Percentiles rank a stretch among this genome's conserved stretches.
Evolutionary conservation across 2,329 filamentous ascomycete genomes (phyloP).

Genomic region (Capronia epimyces): DNA sequence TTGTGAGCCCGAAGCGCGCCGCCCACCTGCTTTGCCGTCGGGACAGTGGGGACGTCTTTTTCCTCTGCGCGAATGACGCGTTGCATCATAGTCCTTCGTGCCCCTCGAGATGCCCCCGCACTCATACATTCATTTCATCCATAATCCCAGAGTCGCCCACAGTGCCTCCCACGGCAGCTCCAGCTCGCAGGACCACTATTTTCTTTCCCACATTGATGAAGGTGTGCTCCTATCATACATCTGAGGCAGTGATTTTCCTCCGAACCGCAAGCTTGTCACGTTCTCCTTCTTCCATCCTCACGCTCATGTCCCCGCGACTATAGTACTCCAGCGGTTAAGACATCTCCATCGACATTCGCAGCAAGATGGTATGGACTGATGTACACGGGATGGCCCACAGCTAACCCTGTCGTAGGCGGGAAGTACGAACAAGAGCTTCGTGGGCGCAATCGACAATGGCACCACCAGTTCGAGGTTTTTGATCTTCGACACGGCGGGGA

Average conservation of each 20-base stretch:
- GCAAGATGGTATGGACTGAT: not conserved
- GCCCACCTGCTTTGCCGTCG: not conserved
- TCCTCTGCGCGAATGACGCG: not conserved
- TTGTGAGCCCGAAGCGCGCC: not conserved
- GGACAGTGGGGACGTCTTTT: not conserved
- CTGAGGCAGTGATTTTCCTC: not conserved
- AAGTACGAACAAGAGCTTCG: not conserved
- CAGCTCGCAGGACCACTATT: not conserved
- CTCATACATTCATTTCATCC: no score
- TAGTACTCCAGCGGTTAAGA: not conserved
- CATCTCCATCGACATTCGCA: slow-evolving; percentile 55
- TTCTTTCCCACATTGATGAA: not conserved
- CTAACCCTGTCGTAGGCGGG: slow-evolving; percentile 48
- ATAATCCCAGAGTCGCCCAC: not conserved
- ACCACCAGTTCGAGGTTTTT: not conserved
- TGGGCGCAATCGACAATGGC: not conserved
- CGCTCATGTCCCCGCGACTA: not conserved
- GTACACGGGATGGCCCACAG: not conserved
- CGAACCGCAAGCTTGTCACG: not conserved
- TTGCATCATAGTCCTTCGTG: not conserved
- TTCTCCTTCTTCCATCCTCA: not conserved
- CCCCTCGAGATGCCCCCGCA: not conserved
- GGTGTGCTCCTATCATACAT: not conserved
- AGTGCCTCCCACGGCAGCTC: not conserved
- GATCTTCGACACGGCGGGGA: not conserved